Conservation (phyloP, 257 asterid species). For the Linderniella brevidens region DNA sequence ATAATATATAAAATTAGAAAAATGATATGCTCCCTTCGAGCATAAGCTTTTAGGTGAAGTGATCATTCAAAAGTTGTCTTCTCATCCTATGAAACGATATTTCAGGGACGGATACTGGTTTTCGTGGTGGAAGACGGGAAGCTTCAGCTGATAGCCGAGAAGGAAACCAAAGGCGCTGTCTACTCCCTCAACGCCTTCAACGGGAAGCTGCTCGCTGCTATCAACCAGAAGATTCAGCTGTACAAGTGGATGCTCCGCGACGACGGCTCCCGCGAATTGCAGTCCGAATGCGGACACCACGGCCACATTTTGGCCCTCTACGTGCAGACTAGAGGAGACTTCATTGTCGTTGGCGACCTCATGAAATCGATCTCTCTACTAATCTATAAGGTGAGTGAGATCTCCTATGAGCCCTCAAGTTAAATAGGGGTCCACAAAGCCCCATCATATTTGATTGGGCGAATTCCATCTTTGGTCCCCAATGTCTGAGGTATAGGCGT, state of each 20-base stretch:
- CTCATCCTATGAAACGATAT: background rate
- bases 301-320: conserved; percentile 96
- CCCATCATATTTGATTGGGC: background rate
- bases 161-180: conserved; percentile 96
- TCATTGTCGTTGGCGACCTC: conserved; percentile 90
- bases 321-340: conserved; percentile 96
- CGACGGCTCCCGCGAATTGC: conserved; percentile 82
- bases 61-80: background rate
- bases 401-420: background rate
- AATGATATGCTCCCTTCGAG: no score
- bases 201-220: conserved; percentile 94
- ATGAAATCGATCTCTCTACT: conserved; percentile 91
- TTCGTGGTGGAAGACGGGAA: conserved; percentile 95
- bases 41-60: no score
- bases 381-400: conserved; percentile 75
- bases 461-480: no score
- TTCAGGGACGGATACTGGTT: conserved; percentile 84
- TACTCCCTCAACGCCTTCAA: conserved; percentile 86
- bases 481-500: no score
- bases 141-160: conserved; percentile 80
- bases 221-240: conserved; percentile 90
- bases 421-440: background rate
- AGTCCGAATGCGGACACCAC: conserved; percentile 95
- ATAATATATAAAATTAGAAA: no score
- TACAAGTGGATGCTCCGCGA: conserved; percentile 94